Percentiles rank a stretch among this genome's conserved stretches.
Conservation (phyloP, 2,329 filamentous ascomycete species). For the Cladosporium sphaerospermum region DNA sequence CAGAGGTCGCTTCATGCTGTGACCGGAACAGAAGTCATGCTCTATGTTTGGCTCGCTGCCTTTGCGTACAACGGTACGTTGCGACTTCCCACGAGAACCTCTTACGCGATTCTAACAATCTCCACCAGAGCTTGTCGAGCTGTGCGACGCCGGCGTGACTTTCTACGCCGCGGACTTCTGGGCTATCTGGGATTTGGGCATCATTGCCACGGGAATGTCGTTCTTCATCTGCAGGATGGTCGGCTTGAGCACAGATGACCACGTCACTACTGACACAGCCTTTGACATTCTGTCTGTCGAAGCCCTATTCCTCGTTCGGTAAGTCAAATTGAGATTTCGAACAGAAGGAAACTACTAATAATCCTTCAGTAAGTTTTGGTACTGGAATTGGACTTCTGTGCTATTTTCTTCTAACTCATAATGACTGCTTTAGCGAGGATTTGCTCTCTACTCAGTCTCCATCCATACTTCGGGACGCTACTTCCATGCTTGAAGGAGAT, state of each 20-base stretch:
- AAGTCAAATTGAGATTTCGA: not conserved
- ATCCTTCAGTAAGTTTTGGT: too few species aligned
- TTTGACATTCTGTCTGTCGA: conserved; percentile 89
- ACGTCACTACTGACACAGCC: conserved; percentile 63
- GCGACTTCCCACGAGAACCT: too few species aligned
- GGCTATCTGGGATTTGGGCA: conserved; percentile 56
- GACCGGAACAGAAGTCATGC: conserved; percentile 61
- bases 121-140: conserved; percentile 56
- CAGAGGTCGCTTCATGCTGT: conserved; percentile 62
- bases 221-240: conserved; percentile 65
- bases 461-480: conserved; percentile 82
- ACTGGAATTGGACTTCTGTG: too few species aligned
- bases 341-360: too few species aligned
- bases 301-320: conserved; percentile 75
- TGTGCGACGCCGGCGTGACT: conserved; percentile 75
- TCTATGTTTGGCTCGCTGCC: conserved; percentile 81
- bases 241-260: conserved; percentile 56
- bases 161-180: conserved; percentile 82
- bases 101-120: not conserved
- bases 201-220: conserved; percentile 33
- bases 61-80: conserved; percentile 73
- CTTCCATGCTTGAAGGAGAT: conserved; percentile 91
- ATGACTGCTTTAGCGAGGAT: conserved; percentile 48
- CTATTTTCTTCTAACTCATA: too few species aligned
- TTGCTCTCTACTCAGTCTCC: conserved; percentile 78